A percentile compares a stretch with the other conserved stretches of the same genome.
These are phyloP conservation scores for Veloporphyrellus conicus DNA, from an alignment of 1,284 basidiomycete genomes.

Conservation along the genomic window DNA sequence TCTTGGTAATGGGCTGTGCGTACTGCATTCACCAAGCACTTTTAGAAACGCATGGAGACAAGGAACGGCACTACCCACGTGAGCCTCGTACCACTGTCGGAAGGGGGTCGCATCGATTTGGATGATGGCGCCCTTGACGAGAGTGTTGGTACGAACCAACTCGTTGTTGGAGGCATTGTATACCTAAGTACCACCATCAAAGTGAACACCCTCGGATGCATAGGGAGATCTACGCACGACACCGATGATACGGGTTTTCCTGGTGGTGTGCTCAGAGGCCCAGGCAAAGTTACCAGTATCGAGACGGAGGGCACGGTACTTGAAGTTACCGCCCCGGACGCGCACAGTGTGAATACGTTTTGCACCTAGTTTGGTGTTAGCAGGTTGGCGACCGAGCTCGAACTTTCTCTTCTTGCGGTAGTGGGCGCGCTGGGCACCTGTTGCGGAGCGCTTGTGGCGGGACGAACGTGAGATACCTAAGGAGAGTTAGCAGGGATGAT, in stretches of 20 bases:
- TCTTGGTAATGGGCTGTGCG: slow-evolving; percentile 85
- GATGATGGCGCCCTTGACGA: slow-evolving; percentile 92
- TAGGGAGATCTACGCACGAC: slow-evolving; percentile 63
- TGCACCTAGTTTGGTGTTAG: slow-evolving; percentile 89
- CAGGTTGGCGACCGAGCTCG: slow-evolving; percentile 94
- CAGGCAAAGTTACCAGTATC: slow-evolving; percentile 96
- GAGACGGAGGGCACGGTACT: slow-evolving; percentile 90
- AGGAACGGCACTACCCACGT: slow-evolving; percentile 55
- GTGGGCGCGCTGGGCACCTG: slow-evolving; percentile 90
- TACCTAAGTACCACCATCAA: slow-evolving; percentile 48
- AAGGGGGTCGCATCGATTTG: slow-evolving; percentile 95
- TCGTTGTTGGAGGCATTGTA: slow-evolving; percentile 99
- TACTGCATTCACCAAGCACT: slow-evolving; percentile 51
- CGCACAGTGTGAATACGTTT: slow-evolving; percentile 94
- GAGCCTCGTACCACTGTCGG: slow-evolving; percentile 97
- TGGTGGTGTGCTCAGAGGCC: slow-evolving; percentile 88
- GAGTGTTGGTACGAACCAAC: slow-evolving; percentile 95
- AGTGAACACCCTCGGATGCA: slow-evolving; percentile 8
- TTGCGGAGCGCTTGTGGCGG: slow-evolving; percentile 90
- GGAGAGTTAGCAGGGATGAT: slow-evolving; percentile 9
- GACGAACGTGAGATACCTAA: slow-evolving; percentile 91
- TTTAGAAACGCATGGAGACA: slow-evolving; percentile 10
- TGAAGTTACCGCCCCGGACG: slow-evolving; percentile 88
- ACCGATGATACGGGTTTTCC: slow-evolving; percentile 90
- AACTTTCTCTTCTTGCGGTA: slow-evolving; percentile 99